Percentiles rank a stretch among this genome's conserved stretches.
Evolutionary conservation across 768 basidiomycete species (phyloP).

Genomic region (Auricularia sp.): DNA sequence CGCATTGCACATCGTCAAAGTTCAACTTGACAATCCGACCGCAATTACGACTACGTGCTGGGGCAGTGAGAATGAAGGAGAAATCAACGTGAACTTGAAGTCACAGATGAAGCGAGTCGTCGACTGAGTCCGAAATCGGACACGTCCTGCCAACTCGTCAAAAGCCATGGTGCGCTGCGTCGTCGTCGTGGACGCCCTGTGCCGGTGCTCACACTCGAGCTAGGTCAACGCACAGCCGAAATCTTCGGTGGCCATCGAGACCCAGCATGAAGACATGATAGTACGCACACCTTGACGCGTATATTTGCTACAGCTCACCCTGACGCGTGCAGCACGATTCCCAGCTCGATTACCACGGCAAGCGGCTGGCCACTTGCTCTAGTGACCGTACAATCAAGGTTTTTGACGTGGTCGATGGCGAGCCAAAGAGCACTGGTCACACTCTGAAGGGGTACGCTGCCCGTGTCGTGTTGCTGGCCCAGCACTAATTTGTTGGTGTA

Average conservation of each 20-base stretch:
- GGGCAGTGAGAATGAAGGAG: no score
- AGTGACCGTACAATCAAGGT: conserved; percentile 92
- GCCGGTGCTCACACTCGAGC: not conserved
- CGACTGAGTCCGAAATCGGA: not conserved
- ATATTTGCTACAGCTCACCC: conserved; percentile 5
- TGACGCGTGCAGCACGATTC: conserved; percentile 74
- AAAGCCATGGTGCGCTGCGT: not conserved
- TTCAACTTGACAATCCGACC: no score
- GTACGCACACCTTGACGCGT: conserved; percentile 36
- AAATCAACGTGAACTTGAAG: not conserved
- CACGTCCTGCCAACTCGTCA: not conserved
- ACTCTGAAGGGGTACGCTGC: conserved; percentile 65
- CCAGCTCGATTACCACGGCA: conserved; percentile 95
- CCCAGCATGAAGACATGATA: conserved; percentile 97
- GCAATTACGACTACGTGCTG: no score
- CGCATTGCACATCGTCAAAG: no score
- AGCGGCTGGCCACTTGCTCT: conserved; percentile 92
- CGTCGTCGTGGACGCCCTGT: not conserved
- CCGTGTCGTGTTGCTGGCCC: not conserved
- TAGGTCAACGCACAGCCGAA: not conserved
- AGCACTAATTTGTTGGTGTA: conserved; percentile 20
- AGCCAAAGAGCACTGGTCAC: conserved; percentile 62
- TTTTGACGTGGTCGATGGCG: conserved; percentile 89
- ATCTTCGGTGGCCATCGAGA: conserved; percentile 73
- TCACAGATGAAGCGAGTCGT: not conserved